Evolutionary conservation across 1,284 basidiomycete species (phyloP).

Genomic region (Puccinia polysora): DNA sequence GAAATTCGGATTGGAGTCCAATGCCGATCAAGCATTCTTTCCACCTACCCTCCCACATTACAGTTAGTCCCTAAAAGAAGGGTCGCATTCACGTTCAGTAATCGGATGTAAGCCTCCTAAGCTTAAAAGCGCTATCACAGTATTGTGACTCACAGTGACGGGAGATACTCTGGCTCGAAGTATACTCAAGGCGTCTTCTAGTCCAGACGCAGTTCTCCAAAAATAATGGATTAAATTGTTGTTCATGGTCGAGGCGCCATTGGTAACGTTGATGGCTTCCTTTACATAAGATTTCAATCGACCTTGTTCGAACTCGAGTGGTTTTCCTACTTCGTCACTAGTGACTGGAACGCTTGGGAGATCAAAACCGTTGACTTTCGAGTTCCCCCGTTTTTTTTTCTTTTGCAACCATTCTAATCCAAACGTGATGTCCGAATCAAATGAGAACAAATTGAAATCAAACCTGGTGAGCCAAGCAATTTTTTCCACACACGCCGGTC

Average conservation of each 20-base stretch:
- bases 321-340: too few species aligned
- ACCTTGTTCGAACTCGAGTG: too few species aligned
- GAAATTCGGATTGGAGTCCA: conserved; percentile 35
- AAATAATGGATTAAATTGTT: conserved; percentile 14
- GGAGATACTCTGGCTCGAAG: conserved; percentile 26
- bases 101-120: too few species aligned
- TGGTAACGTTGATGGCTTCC: not conserved
- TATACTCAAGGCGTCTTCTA: conserved; percentile 25
- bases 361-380: too few species aligned
- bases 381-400: too few species aligned
- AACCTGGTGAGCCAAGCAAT: conserved; percentile 59
- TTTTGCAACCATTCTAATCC: conserved; percentile 55
- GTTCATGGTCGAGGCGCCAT: not conserved
- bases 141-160: conserved; percentile 30
- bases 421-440: conserved; percentile 89
- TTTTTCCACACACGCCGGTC: too few species aligned
- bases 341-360: too few species aligned
- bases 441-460: conserved; percentile 94
- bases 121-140: too few species aligned
- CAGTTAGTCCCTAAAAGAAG: conserved; percentile 22
- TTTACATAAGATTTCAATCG: too few species aligned
- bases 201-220: conserved; percentile 21
- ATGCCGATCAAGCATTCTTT: conserved; percentile 31
- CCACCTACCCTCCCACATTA: conserved; percentile 43
- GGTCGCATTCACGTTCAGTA: not conserved